These are phyloP conservation scores for Hypoxylon rubiginosum DNA, from an alignment of 2,329 filamentous ascomycete genomes.

Conservation along the genomic window DNA sequence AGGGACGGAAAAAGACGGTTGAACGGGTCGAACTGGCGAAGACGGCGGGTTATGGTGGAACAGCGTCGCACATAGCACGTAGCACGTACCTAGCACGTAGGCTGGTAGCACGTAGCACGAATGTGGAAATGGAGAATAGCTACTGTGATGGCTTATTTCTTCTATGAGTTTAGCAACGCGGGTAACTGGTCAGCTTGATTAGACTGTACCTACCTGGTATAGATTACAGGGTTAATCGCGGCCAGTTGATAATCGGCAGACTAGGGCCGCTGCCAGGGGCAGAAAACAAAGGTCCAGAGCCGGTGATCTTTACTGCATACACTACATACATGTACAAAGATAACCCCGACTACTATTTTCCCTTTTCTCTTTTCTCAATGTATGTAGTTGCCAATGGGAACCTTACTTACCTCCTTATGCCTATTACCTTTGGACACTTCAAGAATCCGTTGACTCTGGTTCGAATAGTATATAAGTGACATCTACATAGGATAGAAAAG, in stretches of 20 bases:
- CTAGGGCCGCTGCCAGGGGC: slow-evolving; percentile 4
- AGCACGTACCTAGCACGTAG: no score
- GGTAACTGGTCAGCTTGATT: neutral
- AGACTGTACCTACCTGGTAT: no score
- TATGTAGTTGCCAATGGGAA: neutral
- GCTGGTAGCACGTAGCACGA: no score
- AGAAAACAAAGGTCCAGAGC: slow-evolving; percentile 3
- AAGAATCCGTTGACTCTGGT: neutral
- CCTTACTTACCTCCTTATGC: neutral
- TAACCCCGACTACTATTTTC: neutral
- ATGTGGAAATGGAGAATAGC: no score
- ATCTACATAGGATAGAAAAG: neutral
- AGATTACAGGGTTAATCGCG: slow-evolving; percentile 14
- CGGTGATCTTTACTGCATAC: slow-evolving; percentile 7
- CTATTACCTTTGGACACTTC: neutral
- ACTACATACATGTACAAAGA: neutral
- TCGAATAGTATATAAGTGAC: neutral
- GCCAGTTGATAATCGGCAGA: slow-evolving; percentile 16
- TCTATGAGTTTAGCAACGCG: slow-evolving; percentile 21
- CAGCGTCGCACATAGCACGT: no score
- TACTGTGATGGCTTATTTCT: no score
- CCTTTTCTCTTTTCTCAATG: neutral
- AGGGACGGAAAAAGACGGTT: slow-evolving; percentile 14
- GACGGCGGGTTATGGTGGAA: slow-evolving; percentile 3
- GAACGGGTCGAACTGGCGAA: slow-evolving; percentile 10